A percentile compares a stretch with the other conserved stretches of the same genome.
Conservation (phyloP, 2,329 filamentous ascomycete genomes). For the Pseudogymnoascus sp. region DNA sequence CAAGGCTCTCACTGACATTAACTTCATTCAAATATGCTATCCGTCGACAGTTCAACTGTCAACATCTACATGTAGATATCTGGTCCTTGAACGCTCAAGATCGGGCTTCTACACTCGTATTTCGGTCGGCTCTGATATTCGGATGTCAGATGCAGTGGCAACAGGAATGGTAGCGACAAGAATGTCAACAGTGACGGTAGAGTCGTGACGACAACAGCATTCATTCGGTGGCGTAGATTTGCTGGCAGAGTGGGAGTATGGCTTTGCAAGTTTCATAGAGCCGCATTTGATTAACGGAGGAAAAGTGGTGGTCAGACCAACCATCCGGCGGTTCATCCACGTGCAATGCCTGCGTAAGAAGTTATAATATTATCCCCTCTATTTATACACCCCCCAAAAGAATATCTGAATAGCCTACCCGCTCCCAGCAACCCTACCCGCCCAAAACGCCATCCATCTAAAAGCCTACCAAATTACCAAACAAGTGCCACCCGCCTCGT, state of each 20-base stretch:
- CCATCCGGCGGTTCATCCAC: background rate
- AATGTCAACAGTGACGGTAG: background rate
- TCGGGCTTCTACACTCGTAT: too few species aligned
- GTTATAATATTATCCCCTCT: constrained; percentile 3
- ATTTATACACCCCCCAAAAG: background rate
- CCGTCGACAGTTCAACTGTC: too few species aligned
- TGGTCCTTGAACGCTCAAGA: too few species aligned
- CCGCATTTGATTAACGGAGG: background rate
- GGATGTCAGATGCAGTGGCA: background rate
- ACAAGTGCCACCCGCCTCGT: background rate
- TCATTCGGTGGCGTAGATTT: background rate
- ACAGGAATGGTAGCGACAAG: background rate
- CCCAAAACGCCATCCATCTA: constrained; percentile 1
- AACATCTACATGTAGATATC: too few species aligned
- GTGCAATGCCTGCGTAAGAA: background rate
- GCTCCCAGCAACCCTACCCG: background rate
- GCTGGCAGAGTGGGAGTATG: background rate
- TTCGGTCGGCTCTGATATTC: too few species aligned
- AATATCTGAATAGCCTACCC: background rate
- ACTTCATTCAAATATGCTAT: too few species aligned
- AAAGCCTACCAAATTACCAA: background rate
- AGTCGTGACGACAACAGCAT: background rate
- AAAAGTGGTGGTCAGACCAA: background rate
- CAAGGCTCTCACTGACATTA: too few species aligned
- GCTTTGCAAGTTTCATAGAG: background rate